phyloP scores from a whole-genome alignment of 495 filamentous ascomycete species.

The Symbiotaphrina buchneri region DNA sequence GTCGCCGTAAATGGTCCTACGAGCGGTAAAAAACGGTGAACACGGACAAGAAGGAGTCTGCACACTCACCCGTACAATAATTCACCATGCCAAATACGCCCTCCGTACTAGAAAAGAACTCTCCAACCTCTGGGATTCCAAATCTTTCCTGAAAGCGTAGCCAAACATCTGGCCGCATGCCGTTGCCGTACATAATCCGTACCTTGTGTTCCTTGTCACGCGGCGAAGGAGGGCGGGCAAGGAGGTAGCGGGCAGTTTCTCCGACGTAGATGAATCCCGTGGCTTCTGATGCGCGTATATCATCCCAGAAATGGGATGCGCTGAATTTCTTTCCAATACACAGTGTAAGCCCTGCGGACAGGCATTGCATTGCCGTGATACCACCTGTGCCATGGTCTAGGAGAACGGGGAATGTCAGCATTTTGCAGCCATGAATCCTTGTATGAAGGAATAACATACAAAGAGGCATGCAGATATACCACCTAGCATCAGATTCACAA shows the following conservation, averaged over 20 bases:
- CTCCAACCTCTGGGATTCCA: slow-evolving; percentile 10
- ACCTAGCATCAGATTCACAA: too few relatives aligned
- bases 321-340: slow-evolving; percentile 52
- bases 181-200: slow-evolving; percentile 52
- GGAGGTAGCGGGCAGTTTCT: slow-evolving; percentile 55
- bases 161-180: slow-evolving; percentile 61
- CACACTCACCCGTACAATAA: slow-evolving; percentile 7
- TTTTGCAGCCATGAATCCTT: too few relatives aligned
- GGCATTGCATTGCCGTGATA: slow-evolving; percentile 25
- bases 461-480: slow-evolving; percentile 61
- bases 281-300: slow-evolving; percentile 41
- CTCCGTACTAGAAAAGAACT: slow-evolving; percentile 19
- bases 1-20: too few relatives aligned
- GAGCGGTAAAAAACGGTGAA: too few relatives aligned
- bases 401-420: too few relatives aligned
- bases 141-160: slow-evolving; percentile 33
- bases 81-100: slow-evolving; percentile 13
- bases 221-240: slow-evolving; percentile 39
- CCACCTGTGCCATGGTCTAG: slow-evolving; percentile 59
- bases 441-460: too few relatives aligned
- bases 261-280: slow-evolving; percentile 69
- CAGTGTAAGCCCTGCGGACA: slow-evolving; percentile 31
- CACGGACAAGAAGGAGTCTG: too few relatives aligned
- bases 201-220: slow-evolving; percentile 43
- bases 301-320: slow-evolving; percentile 49